These are phyloP conservation scores for Vinca major DNA, from an alignment of 305 asterid species.

Conservation along the genomic window DNA sequence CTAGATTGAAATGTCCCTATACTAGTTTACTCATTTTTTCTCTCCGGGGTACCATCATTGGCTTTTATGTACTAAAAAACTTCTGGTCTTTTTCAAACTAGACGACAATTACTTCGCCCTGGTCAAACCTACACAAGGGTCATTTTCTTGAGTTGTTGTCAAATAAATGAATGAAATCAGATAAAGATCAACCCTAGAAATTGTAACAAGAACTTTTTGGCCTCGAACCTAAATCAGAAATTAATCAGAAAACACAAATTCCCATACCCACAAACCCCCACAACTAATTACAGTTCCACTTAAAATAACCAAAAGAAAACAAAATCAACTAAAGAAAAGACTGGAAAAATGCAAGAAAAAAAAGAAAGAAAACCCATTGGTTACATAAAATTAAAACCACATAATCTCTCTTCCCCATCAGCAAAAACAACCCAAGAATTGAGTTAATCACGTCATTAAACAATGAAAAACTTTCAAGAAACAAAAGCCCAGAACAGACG, in stretches of 20 bases:
- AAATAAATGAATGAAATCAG: not conserved
- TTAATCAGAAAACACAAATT: not conserved
- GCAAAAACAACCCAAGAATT: not conserved
- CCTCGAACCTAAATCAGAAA: not conserved
- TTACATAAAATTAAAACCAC: not conserved
- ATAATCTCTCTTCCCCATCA: not conserved
- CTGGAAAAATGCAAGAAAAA: not conserved
- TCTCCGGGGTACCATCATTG: not conserved
- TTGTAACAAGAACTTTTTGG: not conserved
- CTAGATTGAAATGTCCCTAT: not conserved
- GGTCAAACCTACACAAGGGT: not conserved
- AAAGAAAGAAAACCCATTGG: not conserved
- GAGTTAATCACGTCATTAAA: not conserved
- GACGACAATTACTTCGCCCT: not conserved
- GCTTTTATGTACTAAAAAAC: too few species aligned
- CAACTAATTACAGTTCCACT: not conserved
- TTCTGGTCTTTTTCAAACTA: not conserved
- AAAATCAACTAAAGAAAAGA: not conserved
- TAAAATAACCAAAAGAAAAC: not conserved
- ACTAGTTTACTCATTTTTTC: not conserved
- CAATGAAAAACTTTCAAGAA: not conserved
- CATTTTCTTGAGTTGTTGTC: not conserved
- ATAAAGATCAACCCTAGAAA: not conserved
- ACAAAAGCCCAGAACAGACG: not conserved
- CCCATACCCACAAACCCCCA: not conserved